Evolutionary conservation across 805 yeast species (phyloP), one percentile per base, ranked within the genome.

Genomic region (Yamadazyma paraphyllophila): DNA sequence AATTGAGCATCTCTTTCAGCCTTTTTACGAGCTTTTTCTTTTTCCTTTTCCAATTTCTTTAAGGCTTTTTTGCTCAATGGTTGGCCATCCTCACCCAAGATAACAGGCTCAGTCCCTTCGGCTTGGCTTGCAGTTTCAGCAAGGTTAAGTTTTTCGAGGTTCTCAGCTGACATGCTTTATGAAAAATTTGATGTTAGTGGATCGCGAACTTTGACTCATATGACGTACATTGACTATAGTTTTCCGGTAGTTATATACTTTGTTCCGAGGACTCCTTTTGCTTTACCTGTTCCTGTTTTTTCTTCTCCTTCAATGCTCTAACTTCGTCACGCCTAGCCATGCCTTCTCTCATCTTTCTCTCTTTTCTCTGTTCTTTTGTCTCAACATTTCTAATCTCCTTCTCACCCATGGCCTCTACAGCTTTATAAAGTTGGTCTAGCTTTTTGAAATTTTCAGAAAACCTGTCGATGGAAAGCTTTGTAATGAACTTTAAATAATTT

Each of bases 21-120:
- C 75, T 91, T 91, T 78, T 91, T 92, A 62, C 78, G 82, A 55
- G 85, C 95, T 75, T 92, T 92, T 70, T 91, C 97, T 62, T 79
- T 82, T 69, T 88, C 96, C 62, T 92, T 92, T 66, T 87, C 94
- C 51, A 94, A 78, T 74, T 94, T 94, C 78, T 94, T 94, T 59
- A 94, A 73, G 2, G 97, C 99, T 65, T 91, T 94, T 71, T 94
- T 94, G 47, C 95, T 85, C 56, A 89, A 72, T 24, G 96, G 96
- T 69, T 78, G 82, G 36, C 97, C 96, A 62, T 86, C 92, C 53
- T 80, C 80, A 10, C 85, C 84, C 38, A 81, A 61, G 39, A 69
- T 17, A 12, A 39, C 43, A 14, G 39, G 40, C 14, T 42, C 45
- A 5, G 17, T 14, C 6, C 29, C 13, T 11, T 50, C 56, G 45